Percentiles rank a stretch among this genome's conserved stretches.
Evolutionary conservation across 179 eudicot species (phyloP).

Genomic region (Camellia oleifera): DNA sequence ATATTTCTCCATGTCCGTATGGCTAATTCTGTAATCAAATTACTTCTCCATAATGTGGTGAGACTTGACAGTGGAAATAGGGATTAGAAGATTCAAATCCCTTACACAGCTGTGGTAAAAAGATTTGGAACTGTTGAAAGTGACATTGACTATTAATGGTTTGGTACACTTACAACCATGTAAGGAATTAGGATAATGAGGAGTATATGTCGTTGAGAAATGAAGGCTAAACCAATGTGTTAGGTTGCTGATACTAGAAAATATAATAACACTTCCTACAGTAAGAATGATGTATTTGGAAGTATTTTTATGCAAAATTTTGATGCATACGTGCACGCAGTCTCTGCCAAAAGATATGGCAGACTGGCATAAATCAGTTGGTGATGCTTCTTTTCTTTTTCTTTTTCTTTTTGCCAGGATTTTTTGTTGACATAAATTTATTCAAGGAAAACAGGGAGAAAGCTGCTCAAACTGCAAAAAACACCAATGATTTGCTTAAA

Average conservation of each 20-base stretch:
- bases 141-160: not conserved
- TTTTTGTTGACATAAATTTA: conserved; percentile 86
- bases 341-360: not conserved
- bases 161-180: not conserved
- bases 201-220: not conserved
- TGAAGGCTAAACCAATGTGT: not conserved
- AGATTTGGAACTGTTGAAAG: not conserved
- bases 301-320: not conserved
- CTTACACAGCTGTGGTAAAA: not conserved
- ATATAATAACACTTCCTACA: not conserved
- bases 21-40: not conserved
- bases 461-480: conserved; percentile 34
- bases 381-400: conserved; percentile 7
- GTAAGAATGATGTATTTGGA: not conserved
- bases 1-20: not conserved
- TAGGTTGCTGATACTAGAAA: not conserved
- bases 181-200: not conserved
- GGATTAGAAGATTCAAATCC: not conserved
- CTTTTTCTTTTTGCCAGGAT: conserved; percentile 46
- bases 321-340: not conserved
- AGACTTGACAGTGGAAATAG: not conserved
- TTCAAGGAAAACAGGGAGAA: conserved; percentile 59
- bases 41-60: not conserved
- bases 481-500: conserved; percentile 20
- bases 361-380: not conserved